Base-by-base conservation (phyloP, 331 rosid species). In the Phaseolus coccineus region DNA sequence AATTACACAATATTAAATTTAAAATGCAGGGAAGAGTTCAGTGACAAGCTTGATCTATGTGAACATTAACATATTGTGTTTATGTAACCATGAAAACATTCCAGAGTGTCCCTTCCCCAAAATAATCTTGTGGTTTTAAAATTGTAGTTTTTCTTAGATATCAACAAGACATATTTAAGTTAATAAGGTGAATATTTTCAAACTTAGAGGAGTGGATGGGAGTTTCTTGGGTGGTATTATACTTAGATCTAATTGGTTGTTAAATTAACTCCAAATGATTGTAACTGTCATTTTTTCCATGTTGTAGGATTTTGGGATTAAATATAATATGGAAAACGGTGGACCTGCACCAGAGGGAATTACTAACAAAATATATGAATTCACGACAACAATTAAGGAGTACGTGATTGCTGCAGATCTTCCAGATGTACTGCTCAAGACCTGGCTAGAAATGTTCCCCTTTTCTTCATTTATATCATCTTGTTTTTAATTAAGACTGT, bases 341-440 rank as follows among this genome's bases (percentile, higher is more conserved):
- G 99, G 99, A 74, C 99, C 99, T 69, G 97, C 99, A 77, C 99
- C 98, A 0, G 99, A 96, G 89, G 91, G 91, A n/a, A 85, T 93
- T 79, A 96, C 99, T 53, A 68, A 96, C 80, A 89, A 90, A 87
- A 96, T 96, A 74, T 96, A 90, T 48, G 94, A 93, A 83, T 79
- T 85, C 88, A 96, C 99, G 4, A 91, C 84, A 77, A 90, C 92
- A 72, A 93, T 96, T 73, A 90, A 84, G 86, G 99, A 96, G 83
- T 93, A 91, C 86, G 84, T 96, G 12, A 90, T 83, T 77, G 88
- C 97, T 10, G 86, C 74, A 81, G 98, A 96, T 73, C 90, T 96
- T 25, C 98, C 97, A 70, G 90, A 91, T 76, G 99, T 96, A 91
- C 69, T 62, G 24, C 81, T 52, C 80, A 31, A 64, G 64, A 80